Evolutionary conservation across 768 basidiomycete genomes (phyloP).

Genomic region (Suillus fuscotomentosus): DNA sequence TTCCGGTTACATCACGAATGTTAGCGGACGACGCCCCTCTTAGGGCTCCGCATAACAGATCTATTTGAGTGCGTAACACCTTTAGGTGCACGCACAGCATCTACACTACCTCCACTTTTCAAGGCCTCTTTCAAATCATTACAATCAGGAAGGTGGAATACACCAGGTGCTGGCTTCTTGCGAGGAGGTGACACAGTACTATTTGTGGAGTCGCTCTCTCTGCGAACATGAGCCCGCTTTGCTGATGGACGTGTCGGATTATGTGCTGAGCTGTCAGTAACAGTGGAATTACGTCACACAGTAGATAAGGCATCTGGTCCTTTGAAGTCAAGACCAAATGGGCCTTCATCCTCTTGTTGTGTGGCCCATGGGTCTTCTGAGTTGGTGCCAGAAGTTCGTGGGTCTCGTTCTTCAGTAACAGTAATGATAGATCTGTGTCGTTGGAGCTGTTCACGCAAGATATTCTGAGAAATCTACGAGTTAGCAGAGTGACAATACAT

Average conservation of each 20-base stretch:
- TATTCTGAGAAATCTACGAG: neutral
- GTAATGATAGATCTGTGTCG: too few species aligned
- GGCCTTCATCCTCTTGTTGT: neutral
- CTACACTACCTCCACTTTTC: neutral
- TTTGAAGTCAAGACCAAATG: neutral
- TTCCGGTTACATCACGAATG: too few species aligned
- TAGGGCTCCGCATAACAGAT: too few species aligned
- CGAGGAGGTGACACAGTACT: neutral
- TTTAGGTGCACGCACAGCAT: slow-evolving; percentile 3
- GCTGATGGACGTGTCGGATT: neutral
- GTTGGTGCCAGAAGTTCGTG: too few species aligned
- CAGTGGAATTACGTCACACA: too few species aligned
- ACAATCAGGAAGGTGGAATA: neutral
- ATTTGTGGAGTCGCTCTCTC: neutral
- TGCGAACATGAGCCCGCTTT: neutral
- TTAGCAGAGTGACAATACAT: neutral
- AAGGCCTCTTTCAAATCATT: neutral
- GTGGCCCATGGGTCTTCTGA: neutral
- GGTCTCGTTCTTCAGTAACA: too few species aligned
- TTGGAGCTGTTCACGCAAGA: neutral
- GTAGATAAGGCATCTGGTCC: too few species aligned
- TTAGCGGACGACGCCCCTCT: too few species aligned
- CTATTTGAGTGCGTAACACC: too few species aligned
- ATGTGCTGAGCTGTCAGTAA: too few species aligned
- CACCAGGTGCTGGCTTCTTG: neutral